Percentiles rank a stretch among this genome's conserved stretches.
These are phyloP conservation scores for Termitomyces sp. DNA, from an alignment of 768 basidiomycete genomes.

Conservation along the genomic window DNA sequence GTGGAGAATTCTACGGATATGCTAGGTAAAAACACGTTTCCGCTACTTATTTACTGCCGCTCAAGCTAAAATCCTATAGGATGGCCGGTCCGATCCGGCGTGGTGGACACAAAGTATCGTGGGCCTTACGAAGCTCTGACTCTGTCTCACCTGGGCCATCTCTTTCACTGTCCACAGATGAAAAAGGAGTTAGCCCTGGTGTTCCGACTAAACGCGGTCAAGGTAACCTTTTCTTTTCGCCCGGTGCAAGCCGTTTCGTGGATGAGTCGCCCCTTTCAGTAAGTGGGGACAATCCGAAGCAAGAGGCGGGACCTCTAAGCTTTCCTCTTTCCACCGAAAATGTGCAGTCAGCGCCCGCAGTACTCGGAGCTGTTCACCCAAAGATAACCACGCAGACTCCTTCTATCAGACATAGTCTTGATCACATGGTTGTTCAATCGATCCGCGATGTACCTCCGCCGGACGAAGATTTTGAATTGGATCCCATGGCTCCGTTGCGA, in stretches of 20 bases:
- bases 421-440: constrained; percentile 13
- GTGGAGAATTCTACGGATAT: constrained; percentile 93
- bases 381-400: constrained; percentile 21
- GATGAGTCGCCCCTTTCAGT: constrained; percentile 41
- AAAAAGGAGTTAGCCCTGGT: constrained; percentile 9
- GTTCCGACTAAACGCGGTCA: not conserved
- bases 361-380: constrained; percentile 35
- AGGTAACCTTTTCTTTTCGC: constrained; percentile 25
- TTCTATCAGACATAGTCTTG: constrained; percentile 27
- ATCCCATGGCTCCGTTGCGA: constrained; percentile 34
- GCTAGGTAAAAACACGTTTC: constrained; percentile 55
- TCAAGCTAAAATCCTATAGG: constrained; percentile 30
- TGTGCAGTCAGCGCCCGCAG: constrained; percentile 49
- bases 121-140: constrained; percentile 45
- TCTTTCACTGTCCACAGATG: constrained; percentile 16
- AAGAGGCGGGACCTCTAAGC: not conserved
- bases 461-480: constrained; percentile 33
- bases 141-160: constrained; percentile 27
- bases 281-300: not conserved
- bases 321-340: constrained; percentile 1
- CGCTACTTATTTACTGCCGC: not conserved
- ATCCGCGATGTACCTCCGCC: not conserved
- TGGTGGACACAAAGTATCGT: constrained; percentile 48
- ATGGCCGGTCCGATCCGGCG: constrained; percentile 66
- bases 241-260: constrained; percentile 32